These are phyloP conservation scores for Zalaria obscura DNA, from an alignment of 2,329 filamentous ascomycete species.

Conservation along the genomic window DNA sequence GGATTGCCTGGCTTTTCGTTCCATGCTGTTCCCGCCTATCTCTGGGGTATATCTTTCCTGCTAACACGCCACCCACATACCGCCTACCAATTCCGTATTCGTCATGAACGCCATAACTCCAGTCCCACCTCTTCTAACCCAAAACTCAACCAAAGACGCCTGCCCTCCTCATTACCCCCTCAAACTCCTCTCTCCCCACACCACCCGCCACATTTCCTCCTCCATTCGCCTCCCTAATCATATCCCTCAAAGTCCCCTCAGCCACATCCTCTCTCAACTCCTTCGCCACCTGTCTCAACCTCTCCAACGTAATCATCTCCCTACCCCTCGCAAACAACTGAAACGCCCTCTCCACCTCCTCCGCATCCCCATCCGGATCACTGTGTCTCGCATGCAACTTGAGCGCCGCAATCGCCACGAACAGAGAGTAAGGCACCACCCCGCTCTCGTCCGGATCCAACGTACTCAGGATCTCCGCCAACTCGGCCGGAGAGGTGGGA, in stretches of 20 bases:
- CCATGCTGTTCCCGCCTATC: no score
- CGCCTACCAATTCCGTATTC: no score
- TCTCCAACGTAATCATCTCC: conserved; percentile 61
- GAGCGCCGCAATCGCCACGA: conserved; percentile 77
- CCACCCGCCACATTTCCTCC: conserved; percentile 56
- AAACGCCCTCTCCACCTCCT: conserved; percentile 73
- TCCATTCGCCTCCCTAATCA: conserved; percentile 89
- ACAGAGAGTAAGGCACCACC: conserved; percentile 63
- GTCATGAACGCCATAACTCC: no score
- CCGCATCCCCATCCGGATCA: conserved; percentile 33
- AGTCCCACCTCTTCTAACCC: no score
- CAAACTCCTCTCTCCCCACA: conserved; percentile 68
- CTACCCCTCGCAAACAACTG: conserved; percentile 55
- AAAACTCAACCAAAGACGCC: conserved; percentile 58
- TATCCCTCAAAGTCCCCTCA: conserved; percentile 76
- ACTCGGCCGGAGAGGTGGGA: conserved; percentile 50
- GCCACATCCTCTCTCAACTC: conserved; percentile 72
- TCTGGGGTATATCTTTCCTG: no score
- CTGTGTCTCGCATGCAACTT: conserved; percentile 49
- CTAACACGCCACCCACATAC: no score
- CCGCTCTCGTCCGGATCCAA: conserved; percentile 75
- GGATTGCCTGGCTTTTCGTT: no score
- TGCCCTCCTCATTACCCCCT: conserved; percentile 70
- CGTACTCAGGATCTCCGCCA: conserved; percentile 62
- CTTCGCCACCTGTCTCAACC: conserved; percentile 65